Evolutionary conservation across 345 rosid species (phyloP).

Genomic region (Garcia nutans): DNA sequence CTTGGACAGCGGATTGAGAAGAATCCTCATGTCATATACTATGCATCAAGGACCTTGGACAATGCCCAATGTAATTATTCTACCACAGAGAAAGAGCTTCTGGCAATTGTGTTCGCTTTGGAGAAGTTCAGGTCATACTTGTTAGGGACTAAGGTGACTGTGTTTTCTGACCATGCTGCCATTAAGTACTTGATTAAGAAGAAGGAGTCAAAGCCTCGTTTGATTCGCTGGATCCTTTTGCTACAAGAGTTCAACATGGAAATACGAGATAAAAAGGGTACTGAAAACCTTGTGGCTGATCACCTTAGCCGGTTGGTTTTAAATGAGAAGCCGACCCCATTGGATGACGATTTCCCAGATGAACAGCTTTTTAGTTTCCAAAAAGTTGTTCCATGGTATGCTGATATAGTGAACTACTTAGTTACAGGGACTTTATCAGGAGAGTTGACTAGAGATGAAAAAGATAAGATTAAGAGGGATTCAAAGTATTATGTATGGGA

Average conservation of each 20-base stretch:
- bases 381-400: too few species aligned
- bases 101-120: too few species aligned
- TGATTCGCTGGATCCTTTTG: neutral
- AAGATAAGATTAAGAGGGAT: neutral
- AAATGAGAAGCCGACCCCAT: too few species aligned
- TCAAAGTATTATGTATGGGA: neutral
- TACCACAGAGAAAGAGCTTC: too few species aligned
- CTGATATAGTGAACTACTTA: too few species aligned
- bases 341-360: too few species aligned
- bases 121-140: neutral
- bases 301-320: too few species aligned
- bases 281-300: neutral
- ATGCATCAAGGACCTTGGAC: neutral
- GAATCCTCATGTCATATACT: neutral
- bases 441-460: neutral
- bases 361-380: too few species aligned
- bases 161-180: neutral
- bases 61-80: too few species aligned
- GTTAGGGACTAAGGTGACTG: neutral
- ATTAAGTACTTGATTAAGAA: neutral
- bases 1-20: too few species aligned
- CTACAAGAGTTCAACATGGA: neutral
- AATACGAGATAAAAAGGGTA: neutral
- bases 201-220: neutral
- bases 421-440: neutral